A percentile compares a stretch with the other conserved stretches of the same genome.
Conservation (phyloP, 2,329 filamentous ascomycete species). For the Metarhizium humberi region DNA sequence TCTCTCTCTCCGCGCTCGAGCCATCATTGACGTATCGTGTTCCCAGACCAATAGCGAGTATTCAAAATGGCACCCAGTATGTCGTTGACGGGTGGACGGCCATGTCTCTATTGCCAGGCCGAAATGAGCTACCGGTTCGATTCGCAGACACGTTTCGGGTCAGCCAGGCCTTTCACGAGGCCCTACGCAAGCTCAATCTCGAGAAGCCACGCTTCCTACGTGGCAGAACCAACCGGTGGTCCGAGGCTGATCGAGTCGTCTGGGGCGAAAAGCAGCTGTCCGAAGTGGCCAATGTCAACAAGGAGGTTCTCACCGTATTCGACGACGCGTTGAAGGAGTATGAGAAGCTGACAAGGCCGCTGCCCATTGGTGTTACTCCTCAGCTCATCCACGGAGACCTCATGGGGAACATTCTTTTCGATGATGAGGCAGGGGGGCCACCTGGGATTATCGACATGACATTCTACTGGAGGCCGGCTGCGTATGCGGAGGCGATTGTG, state of each 20-base stretch:
- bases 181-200: not conserved
- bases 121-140: not conserved
- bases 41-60: not conserved
- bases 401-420: conserved; percentile 7
- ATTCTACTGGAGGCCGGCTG: conserved; percentile 6
- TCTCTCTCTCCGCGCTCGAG: not conserved
- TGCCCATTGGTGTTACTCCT: not conserved
- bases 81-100: conserved; percentile 3
- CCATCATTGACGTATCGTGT: not conserved
- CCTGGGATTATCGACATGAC: conserved; percentile 8
- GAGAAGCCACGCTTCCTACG: conserved; percentile 3
- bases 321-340: not conserved
- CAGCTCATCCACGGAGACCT: conserved; percentile 6
- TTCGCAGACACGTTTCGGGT: not conserved
- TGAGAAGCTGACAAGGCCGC: not conserved
- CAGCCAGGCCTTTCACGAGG: conserved; percentile 3
- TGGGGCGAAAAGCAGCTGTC: conserved; percentile 3
- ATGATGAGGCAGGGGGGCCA: not conserved
- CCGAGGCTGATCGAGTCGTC: conserved; percentile 5
- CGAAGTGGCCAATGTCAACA: not conserved
- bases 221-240: conserved; percentile 1
- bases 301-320: not conserved
- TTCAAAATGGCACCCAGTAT: not conserved
- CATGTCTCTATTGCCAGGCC: not conserved
- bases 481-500: conserved; percentile 7